Evolutionary conservation across 306 rosid species (phyloP).

Genomic region (Neltuma alba): DNA sequence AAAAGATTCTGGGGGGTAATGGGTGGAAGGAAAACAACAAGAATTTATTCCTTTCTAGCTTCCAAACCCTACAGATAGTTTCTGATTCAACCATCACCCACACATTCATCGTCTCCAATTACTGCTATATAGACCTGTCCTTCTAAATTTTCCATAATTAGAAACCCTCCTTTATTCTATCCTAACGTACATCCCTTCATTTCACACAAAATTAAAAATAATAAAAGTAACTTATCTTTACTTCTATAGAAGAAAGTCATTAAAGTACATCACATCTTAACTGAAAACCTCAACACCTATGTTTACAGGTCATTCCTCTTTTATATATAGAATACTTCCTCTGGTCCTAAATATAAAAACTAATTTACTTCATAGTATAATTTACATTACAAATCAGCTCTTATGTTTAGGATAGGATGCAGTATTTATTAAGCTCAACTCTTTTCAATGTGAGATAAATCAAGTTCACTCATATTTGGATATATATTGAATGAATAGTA

Average conservation of each 20-base stretch:
- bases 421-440: not conserved
- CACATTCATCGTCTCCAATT: not conserved
- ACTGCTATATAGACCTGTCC: not conserved
- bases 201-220: too few relatives aligned
- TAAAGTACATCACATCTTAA: not conserved
- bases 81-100: not conserved
- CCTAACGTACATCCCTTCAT: not conserved
- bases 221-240: too few relatives aligned
- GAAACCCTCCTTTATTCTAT: not conserved
- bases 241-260: too few relatives aligned
- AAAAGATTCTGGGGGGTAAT: not conserved
- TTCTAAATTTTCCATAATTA: not conserved
- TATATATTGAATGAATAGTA: too few relatives aligned
- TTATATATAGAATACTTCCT: too few relatives aligned
- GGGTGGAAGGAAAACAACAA: not conserved
- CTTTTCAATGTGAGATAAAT: not conserved
- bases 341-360: too few relatives aligned
- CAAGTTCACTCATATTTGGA: not conserved
- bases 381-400: too few relatives aligned
- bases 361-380: too few relatives aligned
- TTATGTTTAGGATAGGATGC: too few relatives aligned
- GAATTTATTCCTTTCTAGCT: not conserved
- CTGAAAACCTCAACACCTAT: not conserved
- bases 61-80: not conserved
- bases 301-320: too few relatives aligned